Evolutionary conservation across 2,329 filamentous ascomycete genomes (phyloP).

Genomic region (Monosporascus cannonballus): DNA sequence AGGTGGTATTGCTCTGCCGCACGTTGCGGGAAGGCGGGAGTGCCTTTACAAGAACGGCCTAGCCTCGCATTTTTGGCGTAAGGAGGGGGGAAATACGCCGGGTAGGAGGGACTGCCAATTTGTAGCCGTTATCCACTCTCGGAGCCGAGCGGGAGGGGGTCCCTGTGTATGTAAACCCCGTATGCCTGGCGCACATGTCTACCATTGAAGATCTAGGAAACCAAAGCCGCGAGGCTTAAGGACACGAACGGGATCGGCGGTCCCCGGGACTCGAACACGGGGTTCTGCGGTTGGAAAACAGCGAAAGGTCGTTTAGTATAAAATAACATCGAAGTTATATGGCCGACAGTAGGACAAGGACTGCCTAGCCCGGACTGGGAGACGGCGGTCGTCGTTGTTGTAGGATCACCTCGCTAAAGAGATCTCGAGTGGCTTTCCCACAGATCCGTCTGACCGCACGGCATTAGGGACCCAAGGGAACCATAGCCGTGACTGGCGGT

Average conservation of each 20-base stretch:
- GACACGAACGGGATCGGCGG: not conserved
- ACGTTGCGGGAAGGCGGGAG: not conserved
- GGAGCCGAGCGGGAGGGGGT: not conserved
- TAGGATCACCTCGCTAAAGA: not conserved
- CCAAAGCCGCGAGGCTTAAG: not conserved
- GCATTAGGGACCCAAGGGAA: not conserved
- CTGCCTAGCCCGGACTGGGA: not conserved
- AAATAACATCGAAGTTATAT: too few species aligned
- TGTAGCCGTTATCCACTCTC: not conserved
- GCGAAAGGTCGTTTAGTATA: too few species aligned
- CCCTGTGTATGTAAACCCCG: not conserved
- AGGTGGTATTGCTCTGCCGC: not conserved
- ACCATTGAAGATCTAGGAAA: not conserved
- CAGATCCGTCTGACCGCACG: not conserved
- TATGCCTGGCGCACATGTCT: not conserved
- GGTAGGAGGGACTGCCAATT: not conserved
- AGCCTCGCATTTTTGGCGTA: not conserved
- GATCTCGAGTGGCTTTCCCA: not conserved
- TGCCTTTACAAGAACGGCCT: not conserved
- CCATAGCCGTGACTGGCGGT: not conserved
- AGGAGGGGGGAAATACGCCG: too few species aligned
- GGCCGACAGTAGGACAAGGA: not conserved
- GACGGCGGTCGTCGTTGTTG: not conserved
- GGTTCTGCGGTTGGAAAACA: not conserved
- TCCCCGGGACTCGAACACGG: not conserved